Percentiles rank a stretch among this genome's conserved stretches.
Conservation (phyloP, 176 grass and related monocot genomes). For the Aegilops longissima region DNA sequence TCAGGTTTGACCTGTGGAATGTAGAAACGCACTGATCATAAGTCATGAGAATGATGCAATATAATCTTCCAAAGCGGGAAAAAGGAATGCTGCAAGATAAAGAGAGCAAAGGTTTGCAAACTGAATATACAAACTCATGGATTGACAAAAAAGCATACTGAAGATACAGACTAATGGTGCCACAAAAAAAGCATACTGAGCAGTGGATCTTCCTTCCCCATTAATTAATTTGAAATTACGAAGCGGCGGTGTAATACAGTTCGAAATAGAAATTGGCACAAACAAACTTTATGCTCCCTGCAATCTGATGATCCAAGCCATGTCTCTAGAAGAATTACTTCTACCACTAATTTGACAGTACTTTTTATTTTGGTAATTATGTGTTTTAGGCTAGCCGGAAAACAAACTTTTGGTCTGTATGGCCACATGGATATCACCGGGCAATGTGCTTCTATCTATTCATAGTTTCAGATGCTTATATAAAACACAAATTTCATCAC, state of each 20-base stretch:
- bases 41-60: neutral
- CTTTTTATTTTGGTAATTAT: neutral
- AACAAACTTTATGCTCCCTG: neutral
- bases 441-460: neutral
- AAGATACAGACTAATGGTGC: neutral
- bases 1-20: conserved; percentile 39
- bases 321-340: neutral
- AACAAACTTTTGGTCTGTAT: neutral
- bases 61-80: neutral
- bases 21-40: neutral
- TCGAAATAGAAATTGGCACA: neutral
- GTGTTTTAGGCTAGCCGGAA: neutral
- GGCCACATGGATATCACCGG: neutral
- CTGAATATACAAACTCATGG: neutral
- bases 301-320: neutral
- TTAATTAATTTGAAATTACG: neutral
- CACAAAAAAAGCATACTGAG: neutral
- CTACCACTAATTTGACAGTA: neutral
- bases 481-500: neutral
- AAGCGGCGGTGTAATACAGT: neutral
- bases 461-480: neutral
- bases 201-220: neutral
- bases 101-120: neutral
- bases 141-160: neutral
- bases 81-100: neutral